Evolutionary conservation across 306 rosid genomes (phyloP).

Genomic region (Vigna radiata): DNA sequence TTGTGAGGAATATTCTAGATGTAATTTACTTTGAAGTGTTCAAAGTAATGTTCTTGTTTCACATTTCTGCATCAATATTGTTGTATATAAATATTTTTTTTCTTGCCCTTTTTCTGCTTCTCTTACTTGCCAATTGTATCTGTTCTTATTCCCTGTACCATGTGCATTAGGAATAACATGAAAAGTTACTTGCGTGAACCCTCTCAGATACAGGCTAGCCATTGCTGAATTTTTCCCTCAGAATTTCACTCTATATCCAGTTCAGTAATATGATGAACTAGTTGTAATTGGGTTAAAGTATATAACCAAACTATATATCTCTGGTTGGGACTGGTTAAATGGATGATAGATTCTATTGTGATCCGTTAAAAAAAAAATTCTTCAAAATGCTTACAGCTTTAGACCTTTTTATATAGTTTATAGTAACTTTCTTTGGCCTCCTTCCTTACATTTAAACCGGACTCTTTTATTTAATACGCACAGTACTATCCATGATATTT

Average conservation of each 20-base stretch:
- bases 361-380: conserved; percentile 4
- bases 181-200: not conserved
- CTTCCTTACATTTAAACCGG: not conserved
- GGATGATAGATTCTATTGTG: not conserved
- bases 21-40: too few species aligned
- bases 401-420: not conserved
- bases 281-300: not conserved
- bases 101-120: too few species aligned
- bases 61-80: too few species aligned
- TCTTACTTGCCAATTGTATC: too few species aligned
- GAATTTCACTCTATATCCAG: conserved; percentile 11
- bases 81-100: too few species aligned
- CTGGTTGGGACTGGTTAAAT: not conserved
- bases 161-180: not conserved
- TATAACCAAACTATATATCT: not conserved
- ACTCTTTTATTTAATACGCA: not conserved
- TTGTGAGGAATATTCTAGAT: too few species aligned
- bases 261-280: conserved; percentile 8
- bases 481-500: conserved; percentile 1
- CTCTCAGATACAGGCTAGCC: conserved; percentile 7
- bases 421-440: conserved; percentile 1
- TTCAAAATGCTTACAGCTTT: not conserved
- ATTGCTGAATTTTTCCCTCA: conserved; percentile 16
- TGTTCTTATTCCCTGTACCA: not conserved
- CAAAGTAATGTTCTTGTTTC: too few species aligned